A percentile compares a stretch with the other conserved stretches of the same genome.
phyloP scores from a whole-genome alignment of 768 basidiomycete species.

The Hortiboletus campestris region DNA sequence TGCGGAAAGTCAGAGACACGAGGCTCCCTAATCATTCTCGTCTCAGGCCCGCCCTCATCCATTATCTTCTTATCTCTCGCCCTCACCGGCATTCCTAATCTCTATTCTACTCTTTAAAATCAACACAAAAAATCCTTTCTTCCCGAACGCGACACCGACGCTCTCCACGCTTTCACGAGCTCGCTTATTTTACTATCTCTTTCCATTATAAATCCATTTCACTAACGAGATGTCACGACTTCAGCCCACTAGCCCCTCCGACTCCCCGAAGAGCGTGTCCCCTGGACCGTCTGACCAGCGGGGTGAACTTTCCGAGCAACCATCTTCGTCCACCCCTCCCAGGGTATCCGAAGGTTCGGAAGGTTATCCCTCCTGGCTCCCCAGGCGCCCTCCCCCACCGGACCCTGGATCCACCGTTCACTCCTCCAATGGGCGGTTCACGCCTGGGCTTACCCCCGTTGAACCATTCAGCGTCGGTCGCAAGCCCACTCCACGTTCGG shows the following conservation, averaged over 20 bases:
- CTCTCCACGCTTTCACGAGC: constrained; percentile 28
- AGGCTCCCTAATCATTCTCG: constrained; percentile 38
- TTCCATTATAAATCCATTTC: constrained; percentile 30
- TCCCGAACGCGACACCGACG: constrained; percentile 36
- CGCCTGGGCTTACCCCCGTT: constrained; percentile 33
- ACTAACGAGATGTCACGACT: constrained; percentile 40
- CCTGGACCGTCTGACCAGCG: constrained; percentile 26
- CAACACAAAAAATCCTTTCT: constrained; percentile 11
- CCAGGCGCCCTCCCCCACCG: constrained; percentile 72
- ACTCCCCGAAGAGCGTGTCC: constrained; percentile 32
- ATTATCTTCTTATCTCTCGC: constrained; percentile 24
- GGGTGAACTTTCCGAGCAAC: constrained; percentile 32
- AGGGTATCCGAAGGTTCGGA: constrained; percentile 47
- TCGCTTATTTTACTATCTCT: constrained; percentile 26
- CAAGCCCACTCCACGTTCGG: constrained; percentile 75
- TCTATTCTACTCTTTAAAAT: constrained; percentile 13
- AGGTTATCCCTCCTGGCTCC: constrained; percentile 85
- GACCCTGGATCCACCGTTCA: constrained; percentile 70
- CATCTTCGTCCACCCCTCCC: constrained; percentile 35
- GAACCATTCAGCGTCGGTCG: constrained; percentile 51
- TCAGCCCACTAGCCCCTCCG: constrained; percentile 29
- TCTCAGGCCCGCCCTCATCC: background rate
- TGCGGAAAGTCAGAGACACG: constrained; percentile 48
- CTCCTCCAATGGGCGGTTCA: constrained; percentile 46
- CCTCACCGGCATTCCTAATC: constrained; percentile 19